These are phyloP conservation scores for Fusarium sacchari DNA, from an alignment of 2,329 filamentous ascomycete species.

Conservation along the genomic window DNA sequence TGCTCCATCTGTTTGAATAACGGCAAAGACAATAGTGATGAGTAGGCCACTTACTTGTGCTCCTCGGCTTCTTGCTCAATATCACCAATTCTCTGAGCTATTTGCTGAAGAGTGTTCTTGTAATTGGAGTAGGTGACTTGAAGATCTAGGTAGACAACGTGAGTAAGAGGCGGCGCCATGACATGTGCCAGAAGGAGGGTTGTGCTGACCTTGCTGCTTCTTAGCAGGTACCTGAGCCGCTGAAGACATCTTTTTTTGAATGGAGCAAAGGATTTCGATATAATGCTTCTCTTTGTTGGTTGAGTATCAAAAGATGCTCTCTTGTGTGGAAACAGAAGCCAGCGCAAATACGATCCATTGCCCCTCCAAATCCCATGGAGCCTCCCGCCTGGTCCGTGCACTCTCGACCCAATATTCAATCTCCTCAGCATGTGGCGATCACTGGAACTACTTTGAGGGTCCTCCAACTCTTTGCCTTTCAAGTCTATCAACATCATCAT, in stretches of 20 bases:
- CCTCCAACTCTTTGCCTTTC: conserved; percentile 23
- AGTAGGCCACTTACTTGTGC: conserved; percentile 79
- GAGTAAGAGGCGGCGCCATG: conserved; percentile 19
- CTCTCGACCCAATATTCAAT: conserved; percentile 25
- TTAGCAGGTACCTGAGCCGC: conserved; percentile 64
- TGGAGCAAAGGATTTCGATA: neutral
- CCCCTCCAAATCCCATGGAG: conserved; percentile 38
- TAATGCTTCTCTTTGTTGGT: conserved; percentile 1
- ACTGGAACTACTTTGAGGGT: conserved; percentile 35
- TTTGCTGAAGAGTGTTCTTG: conserved; percentile 83
- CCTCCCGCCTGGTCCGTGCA: conserved; percentile 46
- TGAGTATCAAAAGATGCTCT: conserved; percentile 22
- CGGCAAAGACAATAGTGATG: conserved; percentile 1
- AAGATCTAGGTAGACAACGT: conserved; percentile 70
- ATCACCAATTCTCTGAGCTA: conserved; percentile 96
- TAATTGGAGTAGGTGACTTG: conserved; percentile 83
- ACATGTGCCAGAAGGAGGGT: neutral
- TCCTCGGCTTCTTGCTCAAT: conserved; percentile 98
- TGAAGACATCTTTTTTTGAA: conserved; percentile 57
- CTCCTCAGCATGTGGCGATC: conserved; percentile 23
- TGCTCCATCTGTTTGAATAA: conserved; percentile 9
- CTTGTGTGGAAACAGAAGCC: conserved; percentile 8
- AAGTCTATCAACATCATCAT: conserved; percentile 61
- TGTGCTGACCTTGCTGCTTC: conserved; percentile 76
- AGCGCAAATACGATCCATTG: conserved; percentile 21